phyloP scores from a whole-genome alignment of 768 basidiomycete species.

The Leccinum barrowsii region DNA sequence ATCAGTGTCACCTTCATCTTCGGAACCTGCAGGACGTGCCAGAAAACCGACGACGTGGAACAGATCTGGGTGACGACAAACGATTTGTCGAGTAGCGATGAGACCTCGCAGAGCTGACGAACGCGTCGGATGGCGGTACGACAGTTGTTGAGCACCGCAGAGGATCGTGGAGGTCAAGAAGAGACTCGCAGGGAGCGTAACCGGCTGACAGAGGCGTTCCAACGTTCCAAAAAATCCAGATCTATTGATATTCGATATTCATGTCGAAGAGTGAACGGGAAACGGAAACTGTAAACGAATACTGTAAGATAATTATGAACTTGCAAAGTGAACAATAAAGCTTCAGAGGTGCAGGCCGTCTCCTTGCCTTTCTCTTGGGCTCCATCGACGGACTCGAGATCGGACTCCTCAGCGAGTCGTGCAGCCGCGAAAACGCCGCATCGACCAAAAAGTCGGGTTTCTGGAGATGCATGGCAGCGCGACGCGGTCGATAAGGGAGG shows the following conservation, averaged over 20 bases:
- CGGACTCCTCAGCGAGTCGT: slow-evolving; percentile 14
- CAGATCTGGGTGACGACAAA: too few species aligned
- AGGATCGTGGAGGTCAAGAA: too few species aligned
- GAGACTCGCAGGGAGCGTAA: neutral
- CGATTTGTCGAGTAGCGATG: too few species aligned
- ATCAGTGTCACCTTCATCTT: too few species aligned
- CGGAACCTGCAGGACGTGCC: too few species aligned
- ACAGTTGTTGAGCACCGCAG: too few species aligned
- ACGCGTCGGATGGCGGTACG: too few species aligned
- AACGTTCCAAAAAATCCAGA: slow-evolving; percentile 6
- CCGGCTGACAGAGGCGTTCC: neutral
- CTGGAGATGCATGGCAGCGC: slow-evolving; percentile 35
- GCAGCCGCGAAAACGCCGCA: slow-evolving; percentile 23
- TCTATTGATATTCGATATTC: slow-evolving; percentile 22
- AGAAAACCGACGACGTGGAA: too few species aligned
- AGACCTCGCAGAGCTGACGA: too few species aligned
- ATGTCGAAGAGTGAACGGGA: slow-evolving; percentile 10
- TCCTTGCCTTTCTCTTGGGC: slow-evolving; percentile 31
- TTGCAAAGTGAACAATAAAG: slow-evolving; percentile 18
- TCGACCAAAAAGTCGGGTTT: slow-evolving; percentile 36
- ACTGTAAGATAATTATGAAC: neutral
- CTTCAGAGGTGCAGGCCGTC: slow-evolving; percentile 42
- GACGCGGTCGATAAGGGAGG: slow-evolving; percentile 33
- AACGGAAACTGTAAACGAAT: neutral
- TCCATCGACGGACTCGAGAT: slow-evolving; percentile 11